phyloP scores from a whole-genome alignment of 1,139 yeast genomes.

The Geotrichum reessii region DNA sequence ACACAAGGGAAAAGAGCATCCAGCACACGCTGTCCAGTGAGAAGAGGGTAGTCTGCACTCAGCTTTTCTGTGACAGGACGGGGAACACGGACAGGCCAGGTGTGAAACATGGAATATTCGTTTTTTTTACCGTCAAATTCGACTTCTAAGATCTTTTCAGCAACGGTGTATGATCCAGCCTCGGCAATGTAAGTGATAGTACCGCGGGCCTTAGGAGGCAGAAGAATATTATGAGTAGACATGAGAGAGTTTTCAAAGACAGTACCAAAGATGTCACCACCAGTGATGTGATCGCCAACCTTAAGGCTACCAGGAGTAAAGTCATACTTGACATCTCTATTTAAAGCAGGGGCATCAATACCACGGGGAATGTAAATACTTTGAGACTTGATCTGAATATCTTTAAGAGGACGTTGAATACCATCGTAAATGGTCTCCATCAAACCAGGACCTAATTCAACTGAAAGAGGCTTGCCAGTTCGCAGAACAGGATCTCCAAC shows the following conservation, averaged over 20 bases:
- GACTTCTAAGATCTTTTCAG: slow-evolving; percentile 82
- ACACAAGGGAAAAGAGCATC: slow-evolving; percentile 98
- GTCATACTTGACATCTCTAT: slow-evolving; percentile 76
- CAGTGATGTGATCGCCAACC: slow-evolving; percentile 96
- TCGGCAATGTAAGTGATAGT: slow-evolving; percentile 85
- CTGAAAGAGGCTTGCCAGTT: slow-evolving; percentile 96
- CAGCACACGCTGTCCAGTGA: slow-evolving; percentile 97
- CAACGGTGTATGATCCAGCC: slow-evolving; percentile 85
- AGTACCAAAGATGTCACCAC: slow-evolving; percentile 95
- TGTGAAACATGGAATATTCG: slow-evolving; percentile 89
- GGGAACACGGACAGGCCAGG: slow-evolving; percentile 99
- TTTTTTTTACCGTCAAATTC: slow-evolving; percentile 86
- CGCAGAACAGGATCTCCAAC: slow-evolving; percentile 98
- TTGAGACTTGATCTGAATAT: slow-evolving; percentile 77
- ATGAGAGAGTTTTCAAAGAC: slow-evolving; percentile 89
- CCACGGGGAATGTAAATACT: slow-evolving; percentile 98
- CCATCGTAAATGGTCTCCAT: slow-evolving; percentile 99
- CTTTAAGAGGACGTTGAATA: slow-evolving; percentile 95
- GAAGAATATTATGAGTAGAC: slow-evolving; percentile 84
- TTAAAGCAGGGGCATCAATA: slow-evolving; percentile 89
- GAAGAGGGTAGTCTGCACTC: slow-evolving; percentile 87
- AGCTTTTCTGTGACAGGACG: slow-evolving; percentile 95
- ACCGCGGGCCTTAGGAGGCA: slow-evolving; percentile 99
- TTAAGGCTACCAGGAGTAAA: slow-evolving; percentile 72
- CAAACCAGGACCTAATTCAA: slow-evolving; percentile 97